Conservation (phyloP, 495 filamentous ascomycete species). For the Venustampulla echinocandica region DNA sequence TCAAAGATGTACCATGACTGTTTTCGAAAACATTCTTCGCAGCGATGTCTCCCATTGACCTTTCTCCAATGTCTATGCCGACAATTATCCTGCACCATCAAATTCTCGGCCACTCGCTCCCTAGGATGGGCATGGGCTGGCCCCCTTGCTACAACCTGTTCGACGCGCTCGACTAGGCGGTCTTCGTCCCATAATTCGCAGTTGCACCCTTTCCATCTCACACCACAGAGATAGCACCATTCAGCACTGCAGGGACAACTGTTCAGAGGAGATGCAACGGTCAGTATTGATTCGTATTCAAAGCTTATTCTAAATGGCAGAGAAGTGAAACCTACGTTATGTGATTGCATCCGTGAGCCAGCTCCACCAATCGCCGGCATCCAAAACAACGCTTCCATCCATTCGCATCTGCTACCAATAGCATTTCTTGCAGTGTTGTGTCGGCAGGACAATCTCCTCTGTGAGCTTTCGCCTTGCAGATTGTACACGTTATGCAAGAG, state of each 20-base stretch:
- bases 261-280: too few relatives aligned
- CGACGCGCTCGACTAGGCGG: slow-evolving; percentile 3
- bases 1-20: slow-evolving; percentile 7
- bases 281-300: background rate
- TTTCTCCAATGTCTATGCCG: background rate
- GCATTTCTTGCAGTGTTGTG: slow-evolving; percentile 12
- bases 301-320: background rate
- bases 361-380: slow-evolving; percentile 17
- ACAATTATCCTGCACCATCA: slow-evolving; percentile 1
- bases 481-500: slow-evolving; percentile 28
- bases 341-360: slow-evolving; percentile 21
- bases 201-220: slow-evolving; percentile 38
- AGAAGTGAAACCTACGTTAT: slow-evolving; percentile 13
- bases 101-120: background rate
- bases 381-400: slow-evolving; percentile 22
- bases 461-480: slow-evolving; percentile 28
- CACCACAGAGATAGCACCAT: slow-evolving; percentile 49
- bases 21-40: slow-evolving; percentile 2
- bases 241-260: slow-evolving; percentile 42
- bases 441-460: slow-evolving; percentile 18
- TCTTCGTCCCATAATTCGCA: slow-evolving; percentile 35
- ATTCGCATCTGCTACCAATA: slow-evolving; percentile 9
- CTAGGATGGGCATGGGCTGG: background rate
- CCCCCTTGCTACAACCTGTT: slow-evolving; percentile 13
- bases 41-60: background rate